Conservation (phyloP, 2,329 filamentous ascomycete species). For the Phoma sp. region DNA sequence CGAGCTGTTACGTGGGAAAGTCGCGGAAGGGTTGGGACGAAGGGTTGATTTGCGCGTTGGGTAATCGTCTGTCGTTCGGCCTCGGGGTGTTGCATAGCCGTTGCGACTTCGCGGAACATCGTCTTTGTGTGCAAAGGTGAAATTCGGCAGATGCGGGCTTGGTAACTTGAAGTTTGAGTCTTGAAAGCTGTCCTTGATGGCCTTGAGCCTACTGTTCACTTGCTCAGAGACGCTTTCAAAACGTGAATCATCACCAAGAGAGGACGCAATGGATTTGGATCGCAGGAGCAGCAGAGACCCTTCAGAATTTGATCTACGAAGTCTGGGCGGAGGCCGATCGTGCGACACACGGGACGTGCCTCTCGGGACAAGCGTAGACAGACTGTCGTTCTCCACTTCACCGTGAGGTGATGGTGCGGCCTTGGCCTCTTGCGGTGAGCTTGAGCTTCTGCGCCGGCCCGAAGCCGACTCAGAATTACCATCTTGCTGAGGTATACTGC, state of each 20-base stretch:
- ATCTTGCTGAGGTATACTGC: slow-evolving; percentile 31
- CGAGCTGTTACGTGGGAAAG: slow-evolving; percentile 21
- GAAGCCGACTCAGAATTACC: slow-evolving; percentile 22
- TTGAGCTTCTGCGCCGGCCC: slow-evolving; percentile 14
- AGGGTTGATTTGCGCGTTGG: slow-evolving; percentile 25
- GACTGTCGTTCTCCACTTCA: slow-evolving; percentile 27
- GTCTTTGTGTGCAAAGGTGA: slow-evolving; percentile 47
- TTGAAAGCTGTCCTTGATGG: slow-evolving; percentile 84
- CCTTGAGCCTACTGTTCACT: slow-evolving; percentile 87
- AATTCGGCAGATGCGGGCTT: slow-evolving; percentile 61
- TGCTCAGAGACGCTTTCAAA: slow-evolving; percentile 83
- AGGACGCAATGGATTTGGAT: slow-evolving; percentile 77
- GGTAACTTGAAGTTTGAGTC: slow-evolving; percentile 76
- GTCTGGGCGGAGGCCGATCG: slow-evolving; percentile 31
- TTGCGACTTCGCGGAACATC: slow-evolving; percentile 35
- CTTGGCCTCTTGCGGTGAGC: slow-evolving; percentile 18
- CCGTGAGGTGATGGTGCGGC: slow-evolving; percentile 26
- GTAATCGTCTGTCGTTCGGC: slow-evolving; percentile 18
- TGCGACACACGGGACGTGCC: slow-evolving; percentile 10
- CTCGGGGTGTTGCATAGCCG: slow-evolving; percentile 18
- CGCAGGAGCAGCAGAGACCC: slow-evolving; percentile 77
- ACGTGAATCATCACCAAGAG: slow-evolving; percentile 79
- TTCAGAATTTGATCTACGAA: slow-evolving; percentile 73
- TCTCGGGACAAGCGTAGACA: slow-evolving; percentile 20
- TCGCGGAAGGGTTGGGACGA: slow-evolving; percentile 23